phyloP scores from a whole-genome alignment of 2,329 filamentous ascomycete species.

The Fusarium proliferatum region DNA sequence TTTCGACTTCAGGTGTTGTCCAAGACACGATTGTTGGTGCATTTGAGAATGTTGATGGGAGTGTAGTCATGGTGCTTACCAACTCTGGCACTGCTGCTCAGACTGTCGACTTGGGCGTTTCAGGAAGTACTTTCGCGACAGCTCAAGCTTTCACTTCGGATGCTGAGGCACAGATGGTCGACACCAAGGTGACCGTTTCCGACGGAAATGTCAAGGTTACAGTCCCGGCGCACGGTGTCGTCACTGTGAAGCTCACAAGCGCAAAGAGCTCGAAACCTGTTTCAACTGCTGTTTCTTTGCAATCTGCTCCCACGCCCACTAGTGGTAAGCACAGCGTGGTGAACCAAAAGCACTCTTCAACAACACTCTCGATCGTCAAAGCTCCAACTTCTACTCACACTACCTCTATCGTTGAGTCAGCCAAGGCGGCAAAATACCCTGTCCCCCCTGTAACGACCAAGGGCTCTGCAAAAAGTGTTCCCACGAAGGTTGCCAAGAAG shows the following conservation, averaged over 20 bases:
- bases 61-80: background rate
- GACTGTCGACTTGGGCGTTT: background rate
- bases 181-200: background rate
- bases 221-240: background rate
- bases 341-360: background rate
- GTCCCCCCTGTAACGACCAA: background rate
- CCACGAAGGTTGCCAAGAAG: background rate
- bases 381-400: background rate
- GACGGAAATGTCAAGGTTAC: background rate
- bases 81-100: background rate
- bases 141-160: background rate
- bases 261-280: background rate
- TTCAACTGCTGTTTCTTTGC: background rate
- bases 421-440: background rate
- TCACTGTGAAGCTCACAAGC: background rate
- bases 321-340: too few species aligned
- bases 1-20: background rate
- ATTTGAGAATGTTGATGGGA: background rate
- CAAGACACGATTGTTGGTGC: background rate
- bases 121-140: background rate
- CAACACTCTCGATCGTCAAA: background rate
- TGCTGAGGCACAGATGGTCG: background rate
- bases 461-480: background rate
- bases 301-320: background rate
- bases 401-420: background rate